Base-by-base conservation (phyloP, 208 protist genomes). In the Naegleria lovaniensis region DNA sequence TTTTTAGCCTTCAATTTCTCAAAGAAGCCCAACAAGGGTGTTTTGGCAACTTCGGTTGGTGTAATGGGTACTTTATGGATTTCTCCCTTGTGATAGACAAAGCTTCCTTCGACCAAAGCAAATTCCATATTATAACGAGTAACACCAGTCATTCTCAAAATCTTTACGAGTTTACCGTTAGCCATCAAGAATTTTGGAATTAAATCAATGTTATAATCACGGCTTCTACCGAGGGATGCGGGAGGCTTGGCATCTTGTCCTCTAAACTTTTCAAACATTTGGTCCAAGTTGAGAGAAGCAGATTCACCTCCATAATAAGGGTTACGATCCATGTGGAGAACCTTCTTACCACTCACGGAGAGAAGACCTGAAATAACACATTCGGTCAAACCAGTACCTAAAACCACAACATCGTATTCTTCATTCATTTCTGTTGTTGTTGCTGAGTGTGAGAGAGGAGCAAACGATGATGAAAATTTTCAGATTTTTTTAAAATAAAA, bases 131-230 rank as follows among this genome's bases (percentile, higher is more conserved):
- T 96, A 92, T 99, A 99, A 75, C 98, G 94, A 29, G 98, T 97
- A 85, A 99, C 97, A 36, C 99, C 96, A 25, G 98, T 99, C 85
- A 98, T 93, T 48, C 98, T 95, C 5, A 99, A 95, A 79, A 99
- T 99, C 92, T 99, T 98, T 11, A 99, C 98, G 0, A 99, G 93
- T 33, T 93, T 94, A 92, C 98, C 98, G 43, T 95, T 96, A 76
- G 98, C 97, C 96, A 99, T 98, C 90, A 99, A 97, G 91, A 99
- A 99, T 92, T 99, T 99, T 40, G 99, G 99, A 79, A 99, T 98
- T 58, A 99, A 94, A 94, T 99, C 99, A 29, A 99, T 95, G 92
- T 98, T 99, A 95, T 99, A 99, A 40, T 99, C 96, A 92, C 99
- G 95, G 86, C 94, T 96, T 59, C 92, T 92, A 75, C 99, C 98